Evolutionary conservation across 2,329 filamentous ascomycete species (phyloP), one percentile per base, ranked within the genome.

Genomic region (Acephala macrosclerotiorum): DNA sequence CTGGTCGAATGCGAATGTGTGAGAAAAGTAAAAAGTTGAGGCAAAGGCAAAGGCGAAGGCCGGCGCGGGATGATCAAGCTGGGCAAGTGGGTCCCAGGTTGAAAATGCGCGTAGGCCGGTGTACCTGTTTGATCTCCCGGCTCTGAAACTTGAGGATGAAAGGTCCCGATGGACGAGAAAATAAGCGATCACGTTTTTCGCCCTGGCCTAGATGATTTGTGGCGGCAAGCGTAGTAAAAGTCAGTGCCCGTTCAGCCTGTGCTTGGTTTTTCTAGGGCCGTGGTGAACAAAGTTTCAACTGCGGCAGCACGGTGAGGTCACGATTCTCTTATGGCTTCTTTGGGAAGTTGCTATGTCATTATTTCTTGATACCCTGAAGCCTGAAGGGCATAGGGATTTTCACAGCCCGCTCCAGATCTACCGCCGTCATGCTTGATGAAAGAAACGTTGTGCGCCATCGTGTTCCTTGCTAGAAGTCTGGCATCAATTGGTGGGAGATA

Each of bases 221-320:
- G n/a, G n/a, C n/a, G n/a, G n/a, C n/a, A n/a, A n/a, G n/a, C 42
- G 16, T 14, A n/a, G 42, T 16, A n/a, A 22, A 22, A 22, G n/a
- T 22, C 25, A 26, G 25, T 51, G 45, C 45, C 25, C 11, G 14
- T 22, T 51, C 45, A 51, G 45, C 45, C 45, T 51, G 45, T 51
- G 8, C 18, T 51, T 55, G 26, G 14, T 22, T 26, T 8, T 55
- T 55, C n/a, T 20, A 22, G 25, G 25, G 18, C 11, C 12, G 33
- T n/a, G 26, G 14, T n/a, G 25, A 35, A 29, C 47, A 56, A 56
- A 35, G 51, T 56, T 56, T 56, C 51, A n/a, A 49, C 6, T 49
- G 45, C 45, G 20, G 51, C 18, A 9, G 51, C 18, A 9, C 26
- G 51, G 51, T 56, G 51, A 56, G 51, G 51, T 56, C 51, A 56